These are phyloP conservation scores for Pythium rhizo-oryzae DNA, from an alignment of 352 stramenopile genomes.

Conservation along the genomic window DNA sequence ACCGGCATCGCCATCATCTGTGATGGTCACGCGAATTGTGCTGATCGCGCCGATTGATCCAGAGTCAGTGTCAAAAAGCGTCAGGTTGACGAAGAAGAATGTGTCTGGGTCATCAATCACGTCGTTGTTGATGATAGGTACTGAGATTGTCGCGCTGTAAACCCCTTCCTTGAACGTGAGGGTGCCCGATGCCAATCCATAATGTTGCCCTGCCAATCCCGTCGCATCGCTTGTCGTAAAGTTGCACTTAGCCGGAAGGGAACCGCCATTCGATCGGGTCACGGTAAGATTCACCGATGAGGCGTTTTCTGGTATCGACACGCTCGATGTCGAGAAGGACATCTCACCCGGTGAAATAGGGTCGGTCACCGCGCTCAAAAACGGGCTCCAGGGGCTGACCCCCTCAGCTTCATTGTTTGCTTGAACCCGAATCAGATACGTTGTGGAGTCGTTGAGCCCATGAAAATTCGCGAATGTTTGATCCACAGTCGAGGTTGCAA, in stretches of 20 bases:
- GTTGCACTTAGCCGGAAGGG: slow-evolving; percentile 36
- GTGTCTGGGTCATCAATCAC: slow-evolving; percentile 48
- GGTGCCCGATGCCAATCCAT: slow-evolving; percentile 20
- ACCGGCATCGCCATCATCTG: slow-evolving; percentile 54
- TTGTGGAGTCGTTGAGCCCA: slow-evolving; percentile 28
- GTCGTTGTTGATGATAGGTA: slow-evolving; percentile 58
- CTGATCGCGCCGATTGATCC: slow-evolving; percentile 35
- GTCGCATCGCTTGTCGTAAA: slow-evolving; percentile 44
- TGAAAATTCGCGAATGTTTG: slow-evolving; percentile 18
- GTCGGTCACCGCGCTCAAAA: slow-evolving; percentile 41
- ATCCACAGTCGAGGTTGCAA: background rate
- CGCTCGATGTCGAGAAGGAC: slow-evolving; percentile 25
- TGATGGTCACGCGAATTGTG: slow-evolving; percentile 37
- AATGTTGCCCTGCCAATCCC: slow-evolving; percentile 37
- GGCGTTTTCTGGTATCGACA: slow-evolving; percentile 35
- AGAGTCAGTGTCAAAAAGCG: slow-evolving; percentile 22
- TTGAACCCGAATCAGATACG: slow-evolving; percentile 41
- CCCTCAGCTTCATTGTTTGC: slow-evolving; percentile 30
- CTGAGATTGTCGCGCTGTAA: slow-evolving; percentile 24
- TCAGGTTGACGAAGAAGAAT: slow-evolving; percentile 50
- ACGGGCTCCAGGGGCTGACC: slow-evolving; percentile 35
- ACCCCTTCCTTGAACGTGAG: slow-evolving; percentile 38
- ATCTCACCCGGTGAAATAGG: slow-evolving; percentile 51
- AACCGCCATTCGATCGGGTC: slow-evolving; percentile 38
- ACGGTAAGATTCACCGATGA: slow-evolving; percentile 23